These are phyloP conservation scores for Ceratocystis variospora DNA, from an alignment of 2,329 filamentous ascomycete species.

Conservation along the genomic window DNA sequence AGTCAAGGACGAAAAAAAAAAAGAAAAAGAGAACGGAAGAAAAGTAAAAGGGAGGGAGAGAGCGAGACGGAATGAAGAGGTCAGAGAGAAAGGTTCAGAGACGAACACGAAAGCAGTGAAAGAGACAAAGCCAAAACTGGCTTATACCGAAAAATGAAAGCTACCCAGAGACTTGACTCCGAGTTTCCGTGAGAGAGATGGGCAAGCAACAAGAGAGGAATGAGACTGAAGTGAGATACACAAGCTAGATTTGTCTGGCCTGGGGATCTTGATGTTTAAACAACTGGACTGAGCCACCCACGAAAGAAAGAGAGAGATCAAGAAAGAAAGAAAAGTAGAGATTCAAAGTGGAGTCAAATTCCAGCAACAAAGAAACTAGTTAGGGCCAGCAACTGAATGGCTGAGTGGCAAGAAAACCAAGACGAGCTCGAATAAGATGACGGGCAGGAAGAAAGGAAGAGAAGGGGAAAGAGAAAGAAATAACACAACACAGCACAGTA, in stretches of 20 bases:
- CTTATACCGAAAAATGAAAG: neutral
- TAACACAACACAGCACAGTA: neutral
- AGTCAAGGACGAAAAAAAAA: neutral
- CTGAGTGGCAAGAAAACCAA: neutral
- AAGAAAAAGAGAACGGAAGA: neutral
- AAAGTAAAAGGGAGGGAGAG: neutral
- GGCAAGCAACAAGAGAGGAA: neutral
- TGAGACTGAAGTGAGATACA: neutral
- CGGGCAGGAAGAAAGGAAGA: neutral
- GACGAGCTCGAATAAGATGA: neutral
- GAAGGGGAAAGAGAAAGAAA: neutral
- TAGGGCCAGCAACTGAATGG: neutral
- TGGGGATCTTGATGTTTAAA: conserved; percentile 2
- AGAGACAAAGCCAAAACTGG: neutral
- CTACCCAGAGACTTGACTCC: neutral
- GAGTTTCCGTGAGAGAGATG: neutral
- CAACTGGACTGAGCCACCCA: neutral
- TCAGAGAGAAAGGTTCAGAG: neutral
- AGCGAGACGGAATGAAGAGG: too few species aligned
- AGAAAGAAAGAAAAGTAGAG: neutral
- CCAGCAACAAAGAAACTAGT: neutral
- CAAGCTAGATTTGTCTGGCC: neutral
- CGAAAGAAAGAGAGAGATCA: neutral
- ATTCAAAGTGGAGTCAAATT: neutral
- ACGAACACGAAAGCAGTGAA: neutral